A percentile compares a stretch with the other conserved stretches of the same genome.
These are phyloP conservation scores for Penstemon newberryi DNA, from an alignment of 257 asterid genomes.

Conservation along the genomic window DNA sequence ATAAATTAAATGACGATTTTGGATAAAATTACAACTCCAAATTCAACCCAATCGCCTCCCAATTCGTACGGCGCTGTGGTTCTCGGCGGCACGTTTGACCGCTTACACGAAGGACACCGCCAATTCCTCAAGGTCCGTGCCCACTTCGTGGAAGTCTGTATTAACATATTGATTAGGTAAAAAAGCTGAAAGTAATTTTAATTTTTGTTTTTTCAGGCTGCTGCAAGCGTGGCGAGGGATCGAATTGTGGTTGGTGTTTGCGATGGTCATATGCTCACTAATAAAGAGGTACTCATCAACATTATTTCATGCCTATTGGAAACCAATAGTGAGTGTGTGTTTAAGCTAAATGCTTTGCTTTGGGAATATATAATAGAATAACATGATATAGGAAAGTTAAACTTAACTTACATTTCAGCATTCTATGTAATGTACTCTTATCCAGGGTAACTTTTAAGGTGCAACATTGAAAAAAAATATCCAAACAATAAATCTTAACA, in stretches of 20 bases:
- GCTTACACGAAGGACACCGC: constrained; percentile 91
- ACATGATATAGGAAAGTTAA: no score
- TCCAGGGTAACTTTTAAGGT: no score
- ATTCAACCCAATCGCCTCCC: constrained; percentile 43
- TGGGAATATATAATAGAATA: no score
- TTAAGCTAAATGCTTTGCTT: no score
- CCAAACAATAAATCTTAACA: background rate
- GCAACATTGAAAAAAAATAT: no score
- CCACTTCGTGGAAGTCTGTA: background rate
- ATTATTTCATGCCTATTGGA: no score
- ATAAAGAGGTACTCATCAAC: constrained; percentile 53
- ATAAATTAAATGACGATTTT: constrained; percentile 32
- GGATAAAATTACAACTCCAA: constrained; percentile 35
- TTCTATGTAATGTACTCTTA: no score
- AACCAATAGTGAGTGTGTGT: no score
- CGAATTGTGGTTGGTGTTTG: constrained; percentile 82
- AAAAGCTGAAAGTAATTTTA: background rate
- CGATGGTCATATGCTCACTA: constrained; percentile 82
- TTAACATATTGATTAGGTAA: no score
- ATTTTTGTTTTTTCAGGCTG: constrained; percentile 48
- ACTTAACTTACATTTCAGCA: no score
- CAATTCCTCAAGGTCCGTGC: constrained; percentile 68
- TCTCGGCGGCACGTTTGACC: constrained; percentile 95
- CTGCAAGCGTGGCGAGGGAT: constrained; percentile 59
- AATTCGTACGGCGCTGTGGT: constrained; percentile 71